Conservation (phyloP, 2,329 filamentous ascomycete genomes). For the Chaetoscypha palmicola region DNA sequence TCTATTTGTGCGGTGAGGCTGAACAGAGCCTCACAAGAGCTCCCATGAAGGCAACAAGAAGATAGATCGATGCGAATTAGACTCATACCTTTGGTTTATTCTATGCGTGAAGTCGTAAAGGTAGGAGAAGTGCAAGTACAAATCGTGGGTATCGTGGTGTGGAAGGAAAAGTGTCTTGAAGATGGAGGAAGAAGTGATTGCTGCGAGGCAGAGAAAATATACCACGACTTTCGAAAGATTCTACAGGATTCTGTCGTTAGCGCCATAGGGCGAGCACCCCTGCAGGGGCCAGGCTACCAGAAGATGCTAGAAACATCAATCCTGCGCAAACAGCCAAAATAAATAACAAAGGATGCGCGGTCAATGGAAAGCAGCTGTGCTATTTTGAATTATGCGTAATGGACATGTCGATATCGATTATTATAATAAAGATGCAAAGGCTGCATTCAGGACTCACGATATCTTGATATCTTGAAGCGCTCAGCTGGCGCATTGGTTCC, state of each 20-base stretch:
- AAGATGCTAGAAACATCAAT: not conserved
- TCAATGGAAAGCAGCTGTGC: too few relatives aligned
- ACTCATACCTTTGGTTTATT: slow-evolving; percentile 10
- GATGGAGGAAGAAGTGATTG: not conserved
- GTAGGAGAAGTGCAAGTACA: not conserved
- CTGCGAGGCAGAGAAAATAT: slow-evolving; percentile 7
- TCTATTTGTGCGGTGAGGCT: slow-evolving; percentile 18
- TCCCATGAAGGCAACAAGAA: slow-evolving; percentile 6
- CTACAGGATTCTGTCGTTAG: slow-evolving; percentile 6
- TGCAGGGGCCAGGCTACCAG: not conserved
- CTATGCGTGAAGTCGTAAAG: slow-evolving; percentile 12
- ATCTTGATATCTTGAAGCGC: not conserved
- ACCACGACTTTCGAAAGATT: slow-evolving; percentile 1
- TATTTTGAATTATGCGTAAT: too few relatives aligned
- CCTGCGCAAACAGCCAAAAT: not conserved
- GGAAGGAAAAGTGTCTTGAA: slow-evolving; percentile 5
- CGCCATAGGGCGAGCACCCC: not conserved
- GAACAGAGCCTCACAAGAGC: slow-evolving; percentile 11
- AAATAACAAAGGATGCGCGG: not conserved
- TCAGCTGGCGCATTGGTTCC: not conserved
- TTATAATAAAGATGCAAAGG: not conserved
- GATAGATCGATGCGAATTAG: not conserved
- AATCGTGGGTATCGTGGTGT: slow-evolving; percentile 8
- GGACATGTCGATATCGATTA: too few relatives aligned
- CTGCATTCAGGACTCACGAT: not conserved